These are phyloP conservation scores for Hypoxylon sp. DNA, from an alignment of 2,329 filamentous ascomycete genomes.

Conservation along the genomic window DNA sequence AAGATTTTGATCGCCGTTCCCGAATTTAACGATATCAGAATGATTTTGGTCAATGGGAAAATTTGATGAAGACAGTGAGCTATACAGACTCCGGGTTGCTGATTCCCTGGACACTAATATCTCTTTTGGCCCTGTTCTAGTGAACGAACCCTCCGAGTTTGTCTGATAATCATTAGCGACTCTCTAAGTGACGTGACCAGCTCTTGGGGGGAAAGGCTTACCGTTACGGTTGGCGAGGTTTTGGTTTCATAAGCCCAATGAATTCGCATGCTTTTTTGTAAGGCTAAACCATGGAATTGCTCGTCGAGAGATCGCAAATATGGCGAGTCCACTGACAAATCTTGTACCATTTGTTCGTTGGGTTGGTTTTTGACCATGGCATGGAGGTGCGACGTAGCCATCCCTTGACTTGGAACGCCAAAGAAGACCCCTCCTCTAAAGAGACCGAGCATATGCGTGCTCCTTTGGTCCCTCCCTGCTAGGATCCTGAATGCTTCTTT, in stretches of 20 bases:
- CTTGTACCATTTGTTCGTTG: constrained; percentile 27
- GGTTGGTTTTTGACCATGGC: constrained; percentile 34
- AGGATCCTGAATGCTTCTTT: constrained; percentile 38
- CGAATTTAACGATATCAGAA: constrained; percentile 40
- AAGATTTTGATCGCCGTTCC: constrained; percentile 14
- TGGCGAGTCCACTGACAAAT: constrained; percentile 22
- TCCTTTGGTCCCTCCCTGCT: constrained; percentile 7
- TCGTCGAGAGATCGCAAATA: constrained; percentile 27
- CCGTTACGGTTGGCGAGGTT: constrained; percentile 32
- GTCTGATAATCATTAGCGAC: too few species aligned
- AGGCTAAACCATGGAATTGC: constrained; percentile 28
- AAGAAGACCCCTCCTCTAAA: constrained; percentile 38
- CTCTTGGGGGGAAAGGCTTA: too few species aligned
- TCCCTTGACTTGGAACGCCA: constrained; percentile 39
- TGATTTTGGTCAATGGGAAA: constrained; percentile 40
- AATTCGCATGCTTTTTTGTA: constrained; percentile 6
- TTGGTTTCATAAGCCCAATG: constrained; percentile 41
- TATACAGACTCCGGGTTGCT: constrained; percentile 29
- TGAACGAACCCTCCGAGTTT: constrained; percentile 18
- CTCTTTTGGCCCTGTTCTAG: constrained; percentile 23
- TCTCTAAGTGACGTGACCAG: too few species aligned
- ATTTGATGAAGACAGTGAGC: constrained; percentile 1
- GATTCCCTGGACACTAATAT: constrained; percentile 36
- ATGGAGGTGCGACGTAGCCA: constrained; percentile 33
- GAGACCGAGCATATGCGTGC: constrained; percentile 1